phyloP scores from a whole-genome alignment of 2,329 filamentous ascomycete genomes.

The Cordyceps fumosorosea region DNA sequence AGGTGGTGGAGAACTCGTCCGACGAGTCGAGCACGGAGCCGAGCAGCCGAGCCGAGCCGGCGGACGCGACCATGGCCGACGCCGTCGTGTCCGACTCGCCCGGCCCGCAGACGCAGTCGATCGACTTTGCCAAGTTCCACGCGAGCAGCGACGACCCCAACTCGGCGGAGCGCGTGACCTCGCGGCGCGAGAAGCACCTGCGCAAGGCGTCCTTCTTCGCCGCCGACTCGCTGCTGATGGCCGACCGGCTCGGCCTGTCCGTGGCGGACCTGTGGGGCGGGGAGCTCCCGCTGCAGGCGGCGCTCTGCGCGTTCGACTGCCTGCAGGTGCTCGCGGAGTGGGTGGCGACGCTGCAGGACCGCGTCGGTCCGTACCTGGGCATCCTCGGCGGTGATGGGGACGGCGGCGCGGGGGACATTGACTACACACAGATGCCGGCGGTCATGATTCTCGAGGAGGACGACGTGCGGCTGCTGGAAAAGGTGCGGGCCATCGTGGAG shows the following conservation, averaged over 20 bases:
- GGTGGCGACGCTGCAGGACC: slow-evolving; percentile 87
- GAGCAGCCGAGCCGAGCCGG: slow-evolving; percentile 28
- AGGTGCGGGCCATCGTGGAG: slow-evolving; percentile 71
- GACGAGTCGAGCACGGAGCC: slow-evolving; percentile 37
- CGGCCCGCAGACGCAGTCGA: slow-evolving; percentile 41
- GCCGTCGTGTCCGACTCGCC: slow-evolving; percentile 47
- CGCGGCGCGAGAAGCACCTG: slow-evolving; percentile 77
- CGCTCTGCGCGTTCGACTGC: slow-evolving; percentile 90
- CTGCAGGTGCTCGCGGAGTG: slow-evolving; percentile 91
- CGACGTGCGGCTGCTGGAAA: slow-evolving; percentile 76
- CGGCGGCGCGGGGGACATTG: slow-evolving; percentile 37
- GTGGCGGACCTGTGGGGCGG: slow-evolving; percentile 78
- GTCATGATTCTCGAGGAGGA: slow-evolving; percentile 90
- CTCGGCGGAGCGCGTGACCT: slow-evolving; percentile 16
- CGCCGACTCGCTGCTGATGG: slow-evolving; percentile 82
- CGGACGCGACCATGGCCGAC: slow-evolving; percentile 39
- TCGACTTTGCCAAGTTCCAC: slow-evolving; percentile 37
- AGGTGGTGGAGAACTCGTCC: slow-evolving; percentile 67
- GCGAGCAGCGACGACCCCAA: not conserved
- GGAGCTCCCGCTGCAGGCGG: slow-evolving; percentile 82
- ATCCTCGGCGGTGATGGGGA: slow-evolving; percentile 71
- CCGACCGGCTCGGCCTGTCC: slow-evolving; percentile 76
- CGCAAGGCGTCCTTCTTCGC: slow-evolving; percentile 95
- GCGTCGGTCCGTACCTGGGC: slow-evolving; percentile 83
- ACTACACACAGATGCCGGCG: slow-evolving; percentile 72